Evolutionary conservation across 768 basidiomycete species (phyloP).

Genomic region (Kwoniella shandongensis): DNA sequence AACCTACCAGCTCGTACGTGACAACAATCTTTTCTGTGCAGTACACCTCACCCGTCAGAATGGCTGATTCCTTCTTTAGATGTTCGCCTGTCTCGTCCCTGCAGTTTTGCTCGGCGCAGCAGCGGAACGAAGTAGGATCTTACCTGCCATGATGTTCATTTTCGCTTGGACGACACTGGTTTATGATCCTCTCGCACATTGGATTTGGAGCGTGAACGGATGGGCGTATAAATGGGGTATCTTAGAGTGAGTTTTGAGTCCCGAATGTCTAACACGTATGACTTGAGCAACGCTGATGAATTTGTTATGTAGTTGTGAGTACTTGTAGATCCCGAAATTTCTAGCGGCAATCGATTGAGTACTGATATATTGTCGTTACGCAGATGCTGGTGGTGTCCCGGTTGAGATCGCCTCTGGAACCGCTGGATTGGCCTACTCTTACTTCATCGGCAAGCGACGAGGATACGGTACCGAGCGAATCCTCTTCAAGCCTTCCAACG

Average conservation of each 20-base stretch:
- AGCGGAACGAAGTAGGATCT: conserved; percentile 81
- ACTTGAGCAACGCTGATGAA: not conserved
- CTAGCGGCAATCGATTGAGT: too few species aligned
- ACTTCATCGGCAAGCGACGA: conserved; percentile 81
- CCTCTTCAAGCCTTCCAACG: conserved; percentile 92
- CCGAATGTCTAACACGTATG: not conserved
- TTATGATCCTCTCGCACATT: conserved; percentile 92
- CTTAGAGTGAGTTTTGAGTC: conserved; percentile 49
- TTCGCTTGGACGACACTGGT: conserved; percentile 85
- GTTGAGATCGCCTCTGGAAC: conserved; percentile 94
- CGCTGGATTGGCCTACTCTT: conserved; percentile 79
- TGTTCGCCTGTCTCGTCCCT: conserved; percentile 67
- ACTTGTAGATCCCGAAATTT: too few species aligned
- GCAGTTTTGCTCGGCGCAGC: conserved; percentile 77
- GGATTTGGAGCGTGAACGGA: conserved; percentile 86
- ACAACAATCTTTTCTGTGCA: too few species aligned
- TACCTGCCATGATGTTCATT: conserved; percentile 83
- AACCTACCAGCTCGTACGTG: conserved; percentile 35
- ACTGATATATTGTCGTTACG: not conserved
- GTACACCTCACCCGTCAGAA: too few species aligned
- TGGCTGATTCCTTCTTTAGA: too few species aligned
- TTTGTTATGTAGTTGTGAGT: conserved; percentile 12
- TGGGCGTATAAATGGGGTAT: conserved; percentile 75
- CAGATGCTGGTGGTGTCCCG: conserved; percentile 85
- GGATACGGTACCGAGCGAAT: conserved; percentile 89